These are phyloP conservation scores for Przewalskia tangutica DNA, from an alignment of 257 asterid genomes.

Conservation along the genomic window DNA sequence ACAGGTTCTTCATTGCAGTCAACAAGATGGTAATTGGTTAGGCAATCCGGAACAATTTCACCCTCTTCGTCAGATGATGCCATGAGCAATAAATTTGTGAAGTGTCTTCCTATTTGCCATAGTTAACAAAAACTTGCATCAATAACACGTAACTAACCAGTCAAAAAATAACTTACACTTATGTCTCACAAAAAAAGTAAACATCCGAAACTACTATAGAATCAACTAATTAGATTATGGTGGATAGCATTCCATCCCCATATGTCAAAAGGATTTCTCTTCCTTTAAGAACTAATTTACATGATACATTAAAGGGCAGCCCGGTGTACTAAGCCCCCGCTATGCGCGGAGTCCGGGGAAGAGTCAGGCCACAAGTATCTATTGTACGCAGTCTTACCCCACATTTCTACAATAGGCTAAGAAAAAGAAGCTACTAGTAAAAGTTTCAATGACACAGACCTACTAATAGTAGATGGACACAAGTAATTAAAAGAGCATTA, in stretches of 20 bases:
- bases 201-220: background rate
- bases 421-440: background rate
- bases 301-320: background rate
- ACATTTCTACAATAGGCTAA: no score
- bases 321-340: no score
- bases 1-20: slow-evolving; percentile 18
- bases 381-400: no score
- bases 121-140: background rate
- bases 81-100: slow-evolving; percentile 20
- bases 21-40: slow-evolving; percentile 33
- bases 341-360: no score
- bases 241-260: background rate
- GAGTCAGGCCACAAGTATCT: no score
- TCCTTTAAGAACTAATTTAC: background rate
- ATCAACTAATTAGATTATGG: background rate
- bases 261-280: background rate
- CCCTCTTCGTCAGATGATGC: slow-evolving; percentile 65
- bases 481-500: background rate
- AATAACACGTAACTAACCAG: background rate
- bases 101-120: background rate
- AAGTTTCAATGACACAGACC: background rate
- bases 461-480: background rate
- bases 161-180: background rate
- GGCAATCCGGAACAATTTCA: slow-evolving; percentile 35
- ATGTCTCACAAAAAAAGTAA: background rate